A percentile compares a stretch with the other conserved stretches of the same genome.
These are phyloP conservation scores for Dipteronia sinensis DNA, from an alignment of 345 rosid genomes.

Conservation along the genomic window DNA sequence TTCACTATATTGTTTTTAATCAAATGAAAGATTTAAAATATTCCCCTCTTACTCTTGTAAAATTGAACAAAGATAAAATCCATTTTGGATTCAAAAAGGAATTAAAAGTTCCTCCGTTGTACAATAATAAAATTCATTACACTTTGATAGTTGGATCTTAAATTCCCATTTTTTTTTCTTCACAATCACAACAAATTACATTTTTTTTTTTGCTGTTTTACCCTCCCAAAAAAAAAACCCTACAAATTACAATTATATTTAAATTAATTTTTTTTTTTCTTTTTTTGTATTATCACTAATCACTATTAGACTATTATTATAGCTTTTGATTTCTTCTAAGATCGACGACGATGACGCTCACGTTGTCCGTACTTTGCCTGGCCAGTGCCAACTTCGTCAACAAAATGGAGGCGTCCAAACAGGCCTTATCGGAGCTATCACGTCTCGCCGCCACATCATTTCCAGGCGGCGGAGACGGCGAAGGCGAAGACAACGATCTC, in stretches of 20 bases:
- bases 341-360: constrained; percentile 85
- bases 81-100: constrained; percentile 5
- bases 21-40: too few relatives aligned
- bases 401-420: constrained; percentile 72
- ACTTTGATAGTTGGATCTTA: background rate
- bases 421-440: constrained; percentile 59
- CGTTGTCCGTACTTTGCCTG: constrained; percentile 72
- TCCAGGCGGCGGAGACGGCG: constrained; percentile 20
- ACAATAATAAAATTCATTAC: background rate
- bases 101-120: constrained; percentile 15
- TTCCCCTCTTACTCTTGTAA: too few relatives aligned
- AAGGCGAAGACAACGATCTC: constrained; percentile 22
- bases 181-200: background rate
- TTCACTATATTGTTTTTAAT: too few relatives aligned
- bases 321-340: constrained; percentile 43
- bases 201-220: background rate
- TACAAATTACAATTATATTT: constrained; percentile 15
- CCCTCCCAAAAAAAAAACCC: background rate
- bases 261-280: background rate
- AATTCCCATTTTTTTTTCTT: background rate
- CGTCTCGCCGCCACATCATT: constrained; percentile 29
- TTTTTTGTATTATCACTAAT: constrained; percentile 1
- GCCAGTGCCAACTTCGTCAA: constrained; percentile 87
- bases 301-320: background rate
- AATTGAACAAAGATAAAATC: background rate